Evolutionary conservation across 805 yeast species (phyloP).

Genomic region (Lipomyces anomalus): DNA sequence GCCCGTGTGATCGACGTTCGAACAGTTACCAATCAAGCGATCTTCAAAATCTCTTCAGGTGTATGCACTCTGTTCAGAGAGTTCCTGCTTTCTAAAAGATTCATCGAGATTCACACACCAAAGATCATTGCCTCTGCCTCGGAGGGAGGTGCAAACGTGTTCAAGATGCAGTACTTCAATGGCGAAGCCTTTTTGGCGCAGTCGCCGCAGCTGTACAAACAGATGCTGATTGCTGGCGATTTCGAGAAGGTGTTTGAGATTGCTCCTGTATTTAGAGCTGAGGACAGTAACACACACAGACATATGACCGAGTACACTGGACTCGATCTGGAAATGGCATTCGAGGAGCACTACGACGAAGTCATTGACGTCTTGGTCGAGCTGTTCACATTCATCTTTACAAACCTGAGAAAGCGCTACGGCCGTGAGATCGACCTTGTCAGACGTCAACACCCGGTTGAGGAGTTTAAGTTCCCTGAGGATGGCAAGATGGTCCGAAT

Average conservation of each 20-base stretch:
- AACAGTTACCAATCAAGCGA: slow-evolving; percentile 96
- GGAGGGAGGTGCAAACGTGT: slow-evolving; percentile 97
- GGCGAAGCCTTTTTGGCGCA: slow-evolving; percentile 92
- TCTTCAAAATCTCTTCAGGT: slow-evolving; percentile 88
- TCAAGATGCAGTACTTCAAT: slow-evolving; percentile 89
- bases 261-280: slow-evolving; percentile 98
- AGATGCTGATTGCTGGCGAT: slow-evolving; percentile 96
- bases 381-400: slow-evolving; percentile 81
- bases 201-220: slow-evolving; percentile 97
- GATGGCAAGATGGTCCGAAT: slow-evolving; percentile 90
- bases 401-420: slow-evolving; percentile 73
- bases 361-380: slow-evolving; percentile 58
- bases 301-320: slow-evolving; percentile 99
- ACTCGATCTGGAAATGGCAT: slow-evolving; percentile 94
- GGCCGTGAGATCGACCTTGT: slow-evolving; percentile 81
- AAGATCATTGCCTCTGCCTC: slow-evolving; percentile 91
- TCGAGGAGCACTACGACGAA: slow-evolving; percentile 97
- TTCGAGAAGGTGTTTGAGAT: slow-evolving; percentile 94
- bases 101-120: slow-evolving; percentile 94
- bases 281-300: slow-evolving; percentile 97
- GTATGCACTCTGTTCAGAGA: slow-evolving; percentile 86
- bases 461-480: slow-evolving; percentile 90
- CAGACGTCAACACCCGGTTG: slow-evolving; percentile 93
- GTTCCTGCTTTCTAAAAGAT: slow-evolving; percentile 59
- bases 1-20: slow-evolving; percentile 93